Conservation (phyloP, 2,329 filamentous ascomycete genomes). For the Aspergillus unguis region DNA sequence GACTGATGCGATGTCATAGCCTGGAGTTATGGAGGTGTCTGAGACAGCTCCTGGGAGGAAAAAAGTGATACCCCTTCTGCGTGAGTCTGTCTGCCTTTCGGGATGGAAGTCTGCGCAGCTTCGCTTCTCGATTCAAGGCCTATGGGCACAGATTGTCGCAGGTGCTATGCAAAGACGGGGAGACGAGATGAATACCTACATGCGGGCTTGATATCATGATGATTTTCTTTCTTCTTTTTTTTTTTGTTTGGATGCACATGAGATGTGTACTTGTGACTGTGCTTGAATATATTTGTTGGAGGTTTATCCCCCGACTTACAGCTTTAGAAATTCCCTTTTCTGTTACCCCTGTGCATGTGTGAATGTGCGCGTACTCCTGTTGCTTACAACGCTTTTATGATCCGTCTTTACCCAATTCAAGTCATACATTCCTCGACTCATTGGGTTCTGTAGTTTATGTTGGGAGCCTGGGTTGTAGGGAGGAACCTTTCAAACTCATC, state of each 20-base stretch:
- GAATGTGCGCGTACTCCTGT: slow-evolving; percentile 7
- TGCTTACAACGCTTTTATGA: slow-evolving; percentile 11
- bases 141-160: slow-evolving; percentile 28
- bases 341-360: slow-evolving; percentile 4
- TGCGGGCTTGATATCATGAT: slow-evolving; percentile 31
- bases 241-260: slow-evolving; percentile 24
- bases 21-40: slow-evolving; percentile 41
- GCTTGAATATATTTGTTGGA: slow-evolving; percentile 28
- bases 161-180: slow-evolving; percentile 20
- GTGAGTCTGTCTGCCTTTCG: slow-evolving; percentile 40
- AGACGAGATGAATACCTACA: slow-evolving; percentile 25
- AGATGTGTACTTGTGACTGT: slow-evolving; percentile 19
- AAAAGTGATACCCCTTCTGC: slow-evolving; percentile 45
- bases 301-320: slow-evolving; percentile 30
- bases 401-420: slow-evolving; percentile 4
- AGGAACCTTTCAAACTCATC: too few species aligned
- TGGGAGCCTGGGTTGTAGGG: too few species aligned
- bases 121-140: slow-evolving; percentile 31
- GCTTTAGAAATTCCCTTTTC: slow-evolving; percentile 32
- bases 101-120: slow-evolving; percentile 38
- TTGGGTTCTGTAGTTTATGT: not conserved
- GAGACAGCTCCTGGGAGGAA: slow-evolving; percentile 38
- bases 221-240: slow-evolving; percentile 24
- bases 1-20: slow-evolving; percentile 27
- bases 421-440: slow-evolving; percentile 17